These are phyloP conservation scores for Cytidiella melzeri DNA, from an alignment of 768 basidiomycete genomes.

Conservation along the genomic window DNA sequence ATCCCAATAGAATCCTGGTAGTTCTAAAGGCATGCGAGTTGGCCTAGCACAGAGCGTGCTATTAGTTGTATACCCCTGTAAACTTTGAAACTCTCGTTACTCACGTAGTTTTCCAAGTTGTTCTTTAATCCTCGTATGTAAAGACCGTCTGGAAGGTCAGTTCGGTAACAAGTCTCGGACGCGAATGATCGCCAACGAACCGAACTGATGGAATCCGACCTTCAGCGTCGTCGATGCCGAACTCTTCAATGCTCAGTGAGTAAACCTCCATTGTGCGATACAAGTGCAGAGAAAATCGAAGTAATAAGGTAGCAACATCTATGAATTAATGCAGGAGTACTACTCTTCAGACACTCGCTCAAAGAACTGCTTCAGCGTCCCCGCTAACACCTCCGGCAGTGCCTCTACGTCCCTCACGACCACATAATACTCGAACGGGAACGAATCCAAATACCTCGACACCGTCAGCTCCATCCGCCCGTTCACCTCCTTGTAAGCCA, in stretches of 20 bases:
- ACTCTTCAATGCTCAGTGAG: no score
- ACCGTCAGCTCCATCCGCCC: conserved; percentile 84
- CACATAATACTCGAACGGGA: conserved; percentile 97
- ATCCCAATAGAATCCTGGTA: conserved; percentile 31
- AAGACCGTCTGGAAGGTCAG: no score
- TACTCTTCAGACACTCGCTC: conserved; percentile 73
- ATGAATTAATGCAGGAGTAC: neutral
- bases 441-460: conserved; percentile 87
- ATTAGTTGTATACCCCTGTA: no score
- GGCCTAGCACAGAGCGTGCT: no score
- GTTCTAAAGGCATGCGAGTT: conserved; percentile 17
- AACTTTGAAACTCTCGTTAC: no score
- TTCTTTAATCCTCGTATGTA: no score
- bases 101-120: no score
- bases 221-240: no score
- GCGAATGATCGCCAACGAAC: no score
- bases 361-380: conserved; percentile 89
- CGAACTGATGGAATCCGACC: no score
- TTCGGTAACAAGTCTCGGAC: no score
- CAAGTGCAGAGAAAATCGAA: conserved; percentile 1
- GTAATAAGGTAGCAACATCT: neutral
- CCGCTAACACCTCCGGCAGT: conserved; percentile 82
- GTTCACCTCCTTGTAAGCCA: conserved; percentile 74
- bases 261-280: no score
- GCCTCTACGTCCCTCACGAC: conserved; percentile 89